Conservation (phyloP, 306 rosid species). For the Quillaja saponaria region DNA sequence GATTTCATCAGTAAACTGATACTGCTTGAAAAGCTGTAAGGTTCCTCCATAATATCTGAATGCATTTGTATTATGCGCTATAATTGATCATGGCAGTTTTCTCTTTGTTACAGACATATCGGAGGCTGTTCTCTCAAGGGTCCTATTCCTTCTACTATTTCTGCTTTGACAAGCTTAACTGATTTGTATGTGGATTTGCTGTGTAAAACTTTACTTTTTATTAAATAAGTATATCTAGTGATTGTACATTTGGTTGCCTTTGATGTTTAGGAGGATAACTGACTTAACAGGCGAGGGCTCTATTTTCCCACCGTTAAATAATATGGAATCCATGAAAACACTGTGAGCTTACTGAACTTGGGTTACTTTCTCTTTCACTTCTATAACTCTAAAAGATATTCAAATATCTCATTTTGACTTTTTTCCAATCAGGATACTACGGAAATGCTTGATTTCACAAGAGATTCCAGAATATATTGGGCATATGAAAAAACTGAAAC, state of each 20-base stretch:
- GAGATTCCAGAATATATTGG: constrained; percentile 65
- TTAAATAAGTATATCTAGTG: constrained; percentile 29
- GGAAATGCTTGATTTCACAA: constrained; percentile 68
- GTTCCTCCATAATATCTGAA: constrained; percentile 14
- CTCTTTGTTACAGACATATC: constrained; percentile 59
- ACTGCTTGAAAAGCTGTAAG: constrained; percentile 75
- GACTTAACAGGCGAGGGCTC: constrained; percentile 62
- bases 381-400: constrained; percentile 18
- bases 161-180: constrained; percentile 56
- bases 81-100: constrained; percentile 1
- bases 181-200: constrained; percentile 63
- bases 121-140: constrained; percentile 82
- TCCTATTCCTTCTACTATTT: constrained; percentile 80
- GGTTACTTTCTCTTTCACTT: constrained; percentile 27
- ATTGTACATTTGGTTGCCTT: constrained; percentile 26
- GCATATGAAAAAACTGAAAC: constrained; percentile 55
- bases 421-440: constrained; percentile 55
- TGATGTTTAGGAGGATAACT: constrained; percentile 76
- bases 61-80: constrained; percentile 17
- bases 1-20: constrained; percentile 72
- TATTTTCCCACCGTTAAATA: constrained; percentile 62
- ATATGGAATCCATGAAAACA: constrained; percentile 62
- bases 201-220: constrained; percentile 13
- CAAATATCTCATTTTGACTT: constrained; percentile 13
- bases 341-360: constrained; percentile 65